Evolutionary conservation across 352 stramenopile genomes (phyloP), one percentile per base, ranked within the genome.

Genomic region (Phytopythium delawarense): DNA sequence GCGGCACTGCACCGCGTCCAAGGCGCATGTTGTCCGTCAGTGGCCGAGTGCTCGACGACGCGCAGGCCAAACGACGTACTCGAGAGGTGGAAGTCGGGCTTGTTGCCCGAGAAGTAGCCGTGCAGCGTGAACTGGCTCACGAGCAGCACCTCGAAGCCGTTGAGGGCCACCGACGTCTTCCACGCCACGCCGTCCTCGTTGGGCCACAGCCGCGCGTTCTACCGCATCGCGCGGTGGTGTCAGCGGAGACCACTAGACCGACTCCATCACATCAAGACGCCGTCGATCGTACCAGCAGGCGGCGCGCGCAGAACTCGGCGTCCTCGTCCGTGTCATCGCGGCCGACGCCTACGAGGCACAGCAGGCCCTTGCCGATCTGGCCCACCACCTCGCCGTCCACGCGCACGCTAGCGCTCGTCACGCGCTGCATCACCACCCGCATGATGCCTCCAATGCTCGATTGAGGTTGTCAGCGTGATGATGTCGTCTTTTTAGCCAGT

Each of bases 51-150:
- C 48, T 39, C 34, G 7, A 12, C 34, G 2, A 39, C 34, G n/a
- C n/a, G n/a, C n/a, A n/a, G n/a, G 39, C 28, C 16, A 39, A 5
- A 52, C 2, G 40, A 15, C 79, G 60, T 78, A 93, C 87, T 96
- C 21, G 85, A 75, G 61, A 94, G 74, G 57, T 94, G 87, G 65
- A 89, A 96, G 65, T 96, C 84, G 25, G 87, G 87, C 49, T 93
- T 96, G 76, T 96, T 96, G 65, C 87, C 87, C 1, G 66, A 63
- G 46, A 96, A 87, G 63, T 84, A 90, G 16, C 83, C 84, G 62
- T 92, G 76, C 45, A 96, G 73, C 46, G 87, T 96, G 69, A 96
- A 96, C 65, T 96, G 87, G 64, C 85, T 94, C 58, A 96, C 84
- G n/a, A 96, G 63, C 44, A 96, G 65, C 67, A 96, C 79, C n/a